These are phyloP conservation scores for Purshia tridentata DNA, from an alignment of 306 rosid species.

Conservation along the genomic window DNA sequence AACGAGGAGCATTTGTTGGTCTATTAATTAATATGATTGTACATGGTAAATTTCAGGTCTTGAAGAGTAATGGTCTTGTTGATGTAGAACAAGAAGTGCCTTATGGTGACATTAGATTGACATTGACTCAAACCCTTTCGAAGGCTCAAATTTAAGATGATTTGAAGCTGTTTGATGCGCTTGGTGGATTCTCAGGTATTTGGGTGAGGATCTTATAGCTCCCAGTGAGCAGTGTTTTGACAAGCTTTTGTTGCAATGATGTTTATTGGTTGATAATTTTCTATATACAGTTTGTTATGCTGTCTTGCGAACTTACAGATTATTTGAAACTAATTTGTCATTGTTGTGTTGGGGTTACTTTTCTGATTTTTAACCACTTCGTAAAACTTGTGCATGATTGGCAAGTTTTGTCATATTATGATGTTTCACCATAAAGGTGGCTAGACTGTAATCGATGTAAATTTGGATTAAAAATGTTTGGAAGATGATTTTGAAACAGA, in stretches of 20 bases:
- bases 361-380: too few relatives aligned
- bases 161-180: conserved; percentile 7
- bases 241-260: background rate
- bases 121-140: conserved; percentile 47
- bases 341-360: background rate
- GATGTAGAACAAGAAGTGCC: conserved; percentile 73
- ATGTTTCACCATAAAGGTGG: too few relatives aligned
- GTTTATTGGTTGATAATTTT: background rate
- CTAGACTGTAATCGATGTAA: too few relatives aligned
- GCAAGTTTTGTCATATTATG: background rate
- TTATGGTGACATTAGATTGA: conserved; percentile 65
- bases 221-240: background rate
- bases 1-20: background rate
- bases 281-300: background rate
- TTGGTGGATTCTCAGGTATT: conserved; percentile 23
- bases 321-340: background rate
- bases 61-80: conserved; percentile 57
- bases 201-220: conserved; percentile 34
- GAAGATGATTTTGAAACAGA: too few relatives aligned
- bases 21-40: conserved; percentile 8
- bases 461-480: too few relatives aligned
- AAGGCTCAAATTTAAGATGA: conserved; percentile 49
- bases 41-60: conserved; percentile 49
- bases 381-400: background rate
- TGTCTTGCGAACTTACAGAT: background rate